Evolutionary conservation across 306 rosid genomes (phyloP).

Genomic region (Gastrolobium bilobum): DNA sequence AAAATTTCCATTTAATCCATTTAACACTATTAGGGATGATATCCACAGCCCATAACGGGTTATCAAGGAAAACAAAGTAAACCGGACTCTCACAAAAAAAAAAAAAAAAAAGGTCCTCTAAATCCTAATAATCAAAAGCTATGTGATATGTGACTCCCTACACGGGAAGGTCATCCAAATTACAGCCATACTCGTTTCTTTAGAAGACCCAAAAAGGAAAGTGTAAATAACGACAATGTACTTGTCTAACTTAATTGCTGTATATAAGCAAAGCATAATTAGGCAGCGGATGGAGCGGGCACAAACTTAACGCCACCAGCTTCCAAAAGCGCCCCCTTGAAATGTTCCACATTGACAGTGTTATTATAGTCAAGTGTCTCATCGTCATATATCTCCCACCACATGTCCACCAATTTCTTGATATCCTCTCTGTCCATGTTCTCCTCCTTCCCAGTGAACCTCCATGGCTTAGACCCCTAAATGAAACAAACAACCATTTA

Average conservation of each 20-base stretch:
- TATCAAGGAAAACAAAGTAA: not conserved
- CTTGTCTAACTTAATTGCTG: too few species aligned
- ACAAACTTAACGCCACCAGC: constrained; percentile 40
- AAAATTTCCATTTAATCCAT: constrained; percentile 23
- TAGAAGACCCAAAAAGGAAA: not conserved
- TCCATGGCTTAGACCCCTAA: constrained; percentile 96
- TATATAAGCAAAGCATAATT: constrained; percentile 10
- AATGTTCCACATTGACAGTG: not conserved
- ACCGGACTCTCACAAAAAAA: too few species aligned
- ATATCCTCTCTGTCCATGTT: constrained; percentile 90
- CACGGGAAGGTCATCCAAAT: not conserved
- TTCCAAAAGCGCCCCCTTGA: constrained; percentile 41
- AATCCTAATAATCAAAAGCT: not conserved
- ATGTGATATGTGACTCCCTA: not conserved
- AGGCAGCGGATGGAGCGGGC: constrained; percentile 69
- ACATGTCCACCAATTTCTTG: constrained; percentile 71
- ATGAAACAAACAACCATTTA: not conserved
- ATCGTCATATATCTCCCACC: constrained; percentile 85
- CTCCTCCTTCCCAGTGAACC: constrained; percentile 76
- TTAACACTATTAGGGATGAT: too few species aligned
- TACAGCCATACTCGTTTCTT: not conserved
- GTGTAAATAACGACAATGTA: not conserved
- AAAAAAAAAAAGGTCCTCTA: constrained; percentile 1
- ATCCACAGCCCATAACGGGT: not conserved
- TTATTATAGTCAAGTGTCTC: constrained; percentile 65